Conservation (phyloP, 1,284 basidiomycete genomes). For the Microbotryum scabiosae region DNA sequence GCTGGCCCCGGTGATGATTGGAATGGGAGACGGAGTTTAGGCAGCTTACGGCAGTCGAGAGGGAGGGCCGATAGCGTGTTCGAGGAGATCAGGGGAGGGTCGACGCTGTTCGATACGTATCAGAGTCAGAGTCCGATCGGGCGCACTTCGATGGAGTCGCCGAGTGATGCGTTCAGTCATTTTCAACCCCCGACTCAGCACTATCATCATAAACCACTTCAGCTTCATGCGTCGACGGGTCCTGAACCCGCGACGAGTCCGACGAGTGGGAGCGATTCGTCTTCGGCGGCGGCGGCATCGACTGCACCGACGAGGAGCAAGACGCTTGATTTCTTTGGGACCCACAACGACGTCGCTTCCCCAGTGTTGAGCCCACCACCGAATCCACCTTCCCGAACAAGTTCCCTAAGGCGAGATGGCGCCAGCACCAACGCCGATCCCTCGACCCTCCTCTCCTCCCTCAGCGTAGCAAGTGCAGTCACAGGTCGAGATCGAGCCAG, state of each 20-base stretch:
- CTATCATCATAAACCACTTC: not conserved
- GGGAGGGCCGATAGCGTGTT: not conserved
- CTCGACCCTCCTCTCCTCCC: not conserved
- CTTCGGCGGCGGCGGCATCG: not conserved
- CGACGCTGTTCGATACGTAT: not conserved
- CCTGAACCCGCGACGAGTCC: not conserved
- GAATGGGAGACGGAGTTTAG: not conserved
- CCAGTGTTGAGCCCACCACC: constrained; percentile 16
- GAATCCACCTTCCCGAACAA: constrained; percentile 21
- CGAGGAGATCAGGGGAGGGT: not conserved
- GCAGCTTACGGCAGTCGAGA: not conserved
- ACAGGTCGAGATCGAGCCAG: not conserved
- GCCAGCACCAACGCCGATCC: not conserved
- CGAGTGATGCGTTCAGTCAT: not conserved
- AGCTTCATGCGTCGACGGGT: not conserved
- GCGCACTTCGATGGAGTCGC: not conserved
- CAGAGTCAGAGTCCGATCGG: not conserved
- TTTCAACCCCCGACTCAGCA: not conserved
- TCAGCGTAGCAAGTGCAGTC: not conserved
- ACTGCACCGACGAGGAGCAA: constrained; percentile 10
- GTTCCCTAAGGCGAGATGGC: constrained; percentile 8
- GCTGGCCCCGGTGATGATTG: not conserved
- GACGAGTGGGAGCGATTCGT: constrained; percentile 1
- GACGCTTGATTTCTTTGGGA: constrained; percentile 25
- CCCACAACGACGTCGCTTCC: not conserved